Percentiles rank a stretch among this genome's conserved stretches.
Conservation (phyloP, 768 basidiomycete species). For the Psilocybe cubensis region DNA sequence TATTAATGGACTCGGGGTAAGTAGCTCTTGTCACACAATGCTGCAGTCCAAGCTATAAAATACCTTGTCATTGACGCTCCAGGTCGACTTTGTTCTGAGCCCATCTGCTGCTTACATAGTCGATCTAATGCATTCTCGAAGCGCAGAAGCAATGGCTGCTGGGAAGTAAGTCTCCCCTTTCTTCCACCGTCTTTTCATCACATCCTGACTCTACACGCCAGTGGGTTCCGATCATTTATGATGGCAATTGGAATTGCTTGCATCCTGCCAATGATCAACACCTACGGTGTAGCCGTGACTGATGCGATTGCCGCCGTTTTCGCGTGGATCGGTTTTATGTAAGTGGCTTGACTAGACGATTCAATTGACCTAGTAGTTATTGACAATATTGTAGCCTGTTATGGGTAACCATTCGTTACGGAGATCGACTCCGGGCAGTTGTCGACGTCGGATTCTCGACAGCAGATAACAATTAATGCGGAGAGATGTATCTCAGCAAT, state of each 20-base stretch:
- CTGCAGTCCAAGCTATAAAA: neutral
- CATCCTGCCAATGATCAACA: conserved; percentile 58
- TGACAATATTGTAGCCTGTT: conserved; percentile 56
- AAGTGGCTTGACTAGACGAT: conserved; percentile 26
- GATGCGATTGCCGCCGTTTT: conserved; percentile 49
- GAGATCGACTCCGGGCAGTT: conserved; percentile 58
- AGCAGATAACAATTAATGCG: conserved; percentile 33
- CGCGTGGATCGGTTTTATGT: conserved; percentile 57
- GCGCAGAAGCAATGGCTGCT: conserved; percentile 66
- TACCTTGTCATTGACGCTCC: neutral
- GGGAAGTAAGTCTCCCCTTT: conserved; percentile 37
- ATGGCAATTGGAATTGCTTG: conserved; percentile 44
- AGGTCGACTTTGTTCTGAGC: conserved; percentile 62
- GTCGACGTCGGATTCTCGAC: conserved; percentile 61
- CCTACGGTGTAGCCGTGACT: conserved; percentile 53
- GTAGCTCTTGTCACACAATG: neutral
- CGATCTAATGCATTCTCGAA: conserved; percentile 61
- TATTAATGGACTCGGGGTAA: conserved; percentile 66
- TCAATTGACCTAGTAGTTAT: too few species aligned
- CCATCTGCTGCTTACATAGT: conserved; percentile 61
- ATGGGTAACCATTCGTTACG: conserved; percentile 56
- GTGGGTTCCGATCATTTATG: conserved; percentile 26
- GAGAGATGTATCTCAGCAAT: neutral
- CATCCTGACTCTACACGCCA: neutral
- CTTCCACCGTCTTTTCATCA: neutral